These are phyloP conservation scores for Phytophthora fragariaefolia DNA, from an alignment of 352 stramenopile species.

Conservation along the genomic window DNA sequence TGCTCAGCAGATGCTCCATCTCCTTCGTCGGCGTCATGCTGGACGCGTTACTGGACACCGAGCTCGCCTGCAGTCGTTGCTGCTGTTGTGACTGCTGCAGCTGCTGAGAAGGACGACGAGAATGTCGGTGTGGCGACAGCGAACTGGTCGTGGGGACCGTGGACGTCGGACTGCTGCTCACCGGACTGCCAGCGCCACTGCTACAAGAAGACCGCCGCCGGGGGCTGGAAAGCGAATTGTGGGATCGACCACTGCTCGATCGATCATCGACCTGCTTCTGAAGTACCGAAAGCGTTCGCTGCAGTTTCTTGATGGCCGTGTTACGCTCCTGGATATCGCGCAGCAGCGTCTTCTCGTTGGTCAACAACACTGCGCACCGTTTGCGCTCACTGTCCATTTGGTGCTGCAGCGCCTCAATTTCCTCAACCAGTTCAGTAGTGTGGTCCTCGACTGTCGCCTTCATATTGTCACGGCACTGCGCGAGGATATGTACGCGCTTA, in stretches of 20 bases:
- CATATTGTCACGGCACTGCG: conserved; percentile 72
- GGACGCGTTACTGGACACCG: conserved; percentile 13
- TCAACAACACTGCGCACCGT: conserved; percentile 61
- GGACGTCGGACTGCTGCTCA: conserved; percentile 41
- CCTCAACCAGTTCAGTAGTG: conserved; percentile 66
- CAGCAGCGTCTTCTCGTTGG: conserved; percentile 75
- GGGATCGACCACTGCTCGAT: conserved; percentile 24
- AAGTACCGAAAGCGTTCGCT: conserved; percentile 49
- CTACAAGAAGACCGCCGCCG: conserved; percentile 35
- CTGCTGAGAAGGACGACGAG: conserved; percentile 17
- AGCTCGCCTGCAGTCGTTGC: conserved; percentile 23
- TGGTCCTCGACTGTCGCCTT: conserved; percentile 67
- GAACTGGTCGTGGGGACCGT: conserved; percentile 36
- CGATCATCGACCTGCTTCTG: conserved; percentile 37
- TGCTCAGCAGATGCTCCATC: conserved; percentile 70
- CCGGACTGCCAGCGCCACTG: conserved; percentile 27
- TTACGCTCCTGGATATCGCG: conserved; percentile 80
- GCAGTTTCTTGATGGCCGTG: conserved; percentile 53
- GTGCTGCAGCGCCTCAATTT: conserved; percentile 71
- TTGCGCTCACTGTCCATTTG: conserved; percentile 75
- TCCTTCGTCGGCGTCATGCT: conserved; percentile 50
- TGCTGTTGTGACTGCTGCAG: conserved; percentile 15
- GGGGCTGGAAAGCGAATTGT: conserved; percentile 21
- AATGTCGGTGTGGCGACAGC: conserved; percentile 25
- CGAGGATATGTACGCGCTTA: conserved; percentile 59